Base-by-base conservation (phyloP, 345 rosid species). In the Aquilaria yunnanensis region DNA sequence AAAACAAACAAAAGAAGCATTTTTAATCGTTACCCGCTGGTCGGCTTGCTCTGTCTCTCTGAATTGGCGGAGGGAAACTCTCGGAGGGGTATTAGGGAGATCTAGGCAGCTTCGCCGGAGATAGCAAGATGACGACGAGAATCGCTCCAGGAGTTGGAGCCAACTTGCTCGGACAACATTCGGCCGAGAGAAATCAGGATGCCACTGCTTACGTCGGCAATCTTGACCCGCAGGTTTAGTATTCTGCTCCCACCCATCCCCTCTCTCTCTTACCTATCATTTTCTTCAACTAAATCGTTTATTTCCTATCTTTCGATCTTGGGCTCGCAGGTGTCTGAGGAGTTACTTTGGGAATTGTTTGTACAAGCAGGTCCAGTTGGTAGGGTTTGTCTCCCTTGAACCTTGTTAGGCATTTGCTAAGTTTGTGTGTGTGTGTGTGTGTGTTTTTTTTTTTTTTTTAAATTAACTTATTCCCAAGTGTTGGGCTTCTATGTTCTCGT, bases 281-380 rank as follows among this genome's bases (percentile, higher is more conserved):
- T 48, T 32, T 13, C 16, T 14, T 7, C 0, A 4, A 5, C 33
- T 13, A 31, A 11, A 6, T 32, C 16, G 0, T 30, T 10, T 13
- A 3, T 41, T 16, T 9, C 32, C 64, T 50, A 5, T 52, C 33
- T 57, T 13, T 11, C 33, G 33, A 43, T 56, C 12, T 33, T 45
- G 45, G 69, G 33, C 47, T 49, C 43, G 48, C 54, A 91, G 96
- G 81, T 83, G 12, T 60, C 86, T 11, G 99, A 95, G 77, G 97
- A 95, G 74, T 74, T 88, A 72, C 89, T 95, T 3, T 95, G 99
- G 99, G 97, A 95, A 68, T 56, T 95, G 70, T 95, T 95, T 68
- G 96, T 91, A 58, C 97, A 91, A 77, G 97, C 97, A 0, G 99
- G 99, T 6, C 97, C 99, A 11, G 97, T 91, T 70, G 99, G 99